A percentile compares a stretch with the other conserved stretches of the same genome.
Evolutionary conservation across 1,139 yeast species (phyloP).

Genomic region (Protomyces inouyei): DNA sequence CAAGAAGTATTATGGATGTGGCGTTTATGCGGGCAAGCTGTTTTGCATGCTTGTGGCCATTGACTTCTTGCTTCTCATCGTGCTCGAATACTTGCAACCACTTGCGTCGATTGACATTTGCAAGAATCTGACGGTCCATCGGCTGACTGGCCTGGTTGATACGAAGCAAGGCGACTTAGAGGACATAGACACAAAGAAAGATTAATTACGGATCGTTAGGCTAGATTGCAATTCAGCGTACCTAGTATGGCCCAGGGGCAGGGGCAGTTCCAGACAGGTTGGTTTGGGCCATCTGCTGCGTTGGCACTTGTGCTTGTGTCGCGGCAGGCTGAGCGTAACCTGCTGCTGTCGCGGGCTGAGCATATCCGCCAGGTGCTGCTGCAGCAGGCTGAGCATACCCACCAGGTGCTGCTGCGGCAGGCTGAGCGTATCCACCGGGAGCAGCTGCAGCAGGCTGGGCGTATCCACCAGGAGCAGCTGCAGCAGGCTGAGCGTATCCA

Average conservation of each 20-base stretch:
- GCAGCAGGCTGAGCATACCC: too few relatives aligned
- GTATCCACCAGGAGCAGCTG: too few relatives aligned
- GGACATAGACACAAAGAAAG: too few relatives aligned
- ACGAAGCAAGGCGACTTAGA: neutral
- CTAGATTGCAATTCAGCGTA: too few relatives aligned
- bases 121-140: neutral
- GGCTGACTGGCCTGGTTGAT: neutral
- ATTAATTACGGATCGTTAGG: too few relatives aligned
- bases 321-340: neutral
- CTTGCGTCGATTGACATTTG: conserved; percentile 54
- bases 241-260: too few relatives aligned
- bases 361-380: too few relatives aligned
- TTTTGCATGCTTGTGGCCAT: conserved; percentile 74
- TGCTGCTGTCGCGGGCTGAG: neutral
- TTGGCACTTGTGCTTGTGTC: neutral
- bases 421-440: too few relatives aligned
- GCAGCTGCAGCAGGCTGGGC: too few relatives aligned
- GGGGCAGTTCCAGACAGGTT: neutral
- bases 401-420: neutral
- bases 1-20: conserved; percentile 64
- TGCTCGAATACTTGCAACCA: conserved; percentile 72
- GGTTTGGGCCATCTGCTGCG: neutral
- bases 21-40: conserved; percentile 77
- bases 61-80: conserved; percentile 59
- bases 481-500: neutral